Conservation (phyloP, 495 filamentous ascomycete species). For the Massariosphaeria phaeospora region DNA sequence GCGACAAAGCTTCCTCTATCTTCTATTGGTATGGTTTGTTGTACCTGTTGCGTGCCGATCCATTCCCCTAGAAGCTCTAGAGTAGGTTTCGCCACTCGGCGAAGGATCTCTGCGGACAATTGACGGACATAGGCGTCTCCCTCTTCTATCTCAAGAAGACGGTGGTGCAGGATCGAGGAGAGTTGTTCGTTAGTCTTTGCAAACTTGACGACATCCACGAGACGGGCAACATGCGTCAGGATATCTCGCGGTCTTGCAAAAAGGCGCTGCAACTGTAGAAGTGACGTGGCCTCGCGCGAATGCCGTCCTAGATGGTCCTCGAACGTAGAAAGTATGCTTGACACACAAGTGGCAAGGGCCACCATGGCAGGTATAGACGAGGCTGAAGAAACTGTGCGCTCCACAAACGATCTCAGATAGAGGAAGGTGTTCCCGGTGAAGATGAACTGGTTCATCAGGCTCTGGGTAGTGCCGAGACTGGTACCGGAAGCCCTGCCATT, state of each 20-base stretch:
- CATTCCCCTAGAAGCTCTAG: constrained; percentile 66
- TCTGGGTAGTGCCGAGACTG: constrained; percentile 53
- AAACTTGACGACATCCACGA: constrained; percentile 53
- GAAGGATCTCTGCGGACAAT: constrained; percentile 60
- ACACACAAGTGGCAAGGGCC: constrained; percentile 58
- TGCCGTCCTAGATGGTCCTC: constrained; percentile 52
- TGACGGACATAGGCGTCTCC: constrained; percentile 55
- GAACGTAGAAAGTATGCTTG: constrained; percentile 51
- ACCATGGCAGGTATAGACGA: constrained; percentile 49
- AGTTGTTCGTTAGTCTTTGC: constrained; percentile 61
- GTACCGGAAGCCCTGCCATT: constrained; percentile 64
- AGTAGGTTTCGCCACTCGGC: constrained; percentile 64
- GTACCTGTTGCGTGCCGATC: constrained; percentile 60
- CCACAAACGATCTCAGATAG: constrained; percentile 51
- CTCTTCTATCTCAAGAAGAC: constrained; percentile 60
- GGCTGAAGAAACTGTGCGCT: constrained; percentile 39
- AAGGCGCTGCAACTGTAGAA: constrained; percentile 65
- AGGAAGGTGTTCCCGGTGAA: constrained; percentile 56
- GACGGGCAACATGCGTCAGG: constrained; percentile 55
- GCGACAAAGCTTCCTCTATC: constrained; percentile 17
- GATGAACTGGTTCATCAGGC: constrained; percentile 54
- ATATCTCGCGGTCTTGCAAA: constrained; percentile 61
- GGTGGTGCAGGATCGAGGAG: constrained; percentile 61
- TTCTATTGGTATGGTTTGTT: constrained; percentile 45
- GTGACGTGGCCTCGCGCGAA: constrained; percentile 43